phyloP scores from a whole-genome alignment of 306 rosid genomes.

The Casuarina equisetifolia region DNA sequence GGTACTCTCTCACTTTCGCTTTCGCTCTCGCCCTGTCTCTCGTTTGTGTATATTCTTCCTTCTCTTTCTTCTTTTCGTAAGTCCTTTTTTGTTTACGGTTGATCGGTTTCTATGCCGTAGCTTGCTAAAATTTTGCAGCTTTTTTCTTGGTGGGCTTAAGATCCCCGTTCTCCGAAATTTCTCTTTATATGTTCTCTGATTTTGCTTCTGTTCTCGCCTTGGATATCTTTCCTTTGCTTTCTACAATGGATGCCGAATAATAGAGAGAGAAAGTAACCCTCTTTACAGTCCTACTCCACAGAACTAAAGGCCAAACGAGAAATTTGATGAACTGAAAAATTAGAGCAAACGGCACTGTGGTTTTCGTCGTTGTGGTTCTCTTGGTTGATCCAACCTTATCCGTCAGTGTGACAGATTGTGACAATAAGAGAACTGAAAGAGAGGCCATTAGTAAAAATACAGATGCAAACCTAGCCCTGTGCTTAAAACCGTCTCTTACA shows the following conservation, averaged over 20 bases:
- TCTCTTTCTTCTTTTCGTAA: background rate
- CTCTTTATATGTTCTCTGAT: background rate
- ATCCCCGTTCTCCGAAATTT: background rate
- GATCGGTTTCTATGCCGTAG: background rate
- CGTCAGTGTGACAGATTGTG: background rate
- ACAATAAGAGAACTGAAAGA: background rate
- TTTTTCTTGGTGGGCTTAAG: background rate
- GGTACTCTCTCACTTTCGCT: conserved; percentile 42
- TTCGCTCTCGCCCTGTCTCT: background rate
- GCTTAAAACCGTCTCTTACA: background rate
- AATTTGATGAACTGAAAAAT: background rate
- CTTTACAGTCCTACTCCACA: background rate
- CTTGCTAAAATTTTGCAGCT: background rate
- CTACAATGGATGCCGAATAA: background rate
- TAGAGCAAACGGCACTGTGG: background rate
- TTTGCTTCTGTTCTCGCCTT: background rate
- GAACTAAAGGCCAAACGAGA: background rate
- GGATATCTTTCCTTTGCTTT: background rate
- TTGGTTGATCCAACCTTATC: background rate
- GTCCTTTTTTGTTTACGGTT: background rate
- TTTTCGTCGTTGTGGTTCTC: background rate
- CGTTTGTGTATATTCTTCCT: background rate
- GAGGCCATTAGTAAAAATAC: background rate
- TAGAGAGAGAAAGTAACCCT: background rate
- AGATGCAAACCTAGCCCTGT: background rate